A percentile compares a stretch with the other conserved stretches of the same genome.
phyloP scores from a whole-genome alignment of 2,329 filamentous ascomycete genomes.

The Colletotrichum gloeosporioides region DNA sequence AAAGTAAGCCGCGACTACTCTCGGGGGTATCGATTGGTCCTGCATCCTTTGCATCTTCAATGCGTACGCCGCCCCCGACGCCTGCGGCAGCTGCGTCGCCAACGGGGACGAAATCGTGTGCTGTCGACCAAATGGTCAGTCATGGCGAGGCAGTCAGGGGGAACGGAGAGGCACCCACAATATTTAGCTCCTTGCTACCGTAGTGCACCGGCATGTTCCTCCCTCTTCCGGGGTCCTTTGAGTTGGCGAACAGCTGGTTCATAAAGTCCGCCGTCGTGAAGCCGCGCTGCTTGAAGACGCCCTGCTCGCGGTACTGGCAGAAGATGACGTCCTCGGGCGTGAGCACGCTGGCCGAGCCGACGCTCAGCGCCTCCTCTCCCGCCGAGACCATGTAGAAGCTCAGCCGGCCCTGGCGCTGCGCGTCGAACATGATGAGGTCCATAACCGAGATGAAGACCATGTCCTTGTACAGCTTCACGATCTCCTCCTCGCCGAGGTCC shows the following conservation, averaged over 20 bases:
- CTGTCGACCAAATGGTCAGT: constrained; percentile 39
- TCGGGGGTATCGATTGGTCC: constrained; percentile 69
- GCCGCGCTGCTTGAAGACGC: constrained; percentile 88
- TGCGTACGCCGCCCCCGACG: constrained; percentile 85
- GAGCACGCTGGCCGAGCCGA: constrained; percentile 86
- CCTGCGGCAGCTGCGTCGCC: constrained; percentile 89
- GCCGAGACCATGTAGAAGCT: constrained; percentile 98
- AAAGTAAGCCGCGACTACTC: constrained; percentile 84
- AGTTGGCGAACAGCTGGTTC: constrained; percentile 92
- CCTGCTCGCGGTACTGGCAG: constrained; percentile 92
- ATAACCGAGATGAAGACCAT: constrained; percentile 80
- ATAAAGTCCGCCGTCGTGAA: constrained; percentile 91
- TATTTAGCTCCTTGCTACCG: constrained; percentile 81
- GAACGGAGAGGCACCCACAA: constrained; percentile 59
- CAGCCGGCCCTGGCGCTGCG: constrained; percentile 90
- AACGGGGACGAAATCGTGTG: constrained; percentile 85
- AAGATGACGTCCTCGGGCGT: constrained; percentile 89
- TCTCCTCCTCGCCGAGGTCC: constrained; percentile 69
- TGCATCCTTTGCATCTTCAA: constrained; percentile 80
- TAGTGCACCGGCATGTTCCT: constrained; percentile 99
- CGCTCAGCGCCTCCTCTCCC: constrained; percentile 91
- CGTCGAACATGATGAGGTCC: constrained; percentile 98
- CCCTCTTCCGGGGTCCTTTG: constrained; percentile 77
- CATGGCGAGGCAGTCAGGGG: not conserved
- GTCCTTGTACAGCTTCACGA: constrained; percentile 66